Evolutionary conservation across 495 filamentous ascomycete genomes (phyloP).

Genomic region (Penicillium coprophilum): DNA sequence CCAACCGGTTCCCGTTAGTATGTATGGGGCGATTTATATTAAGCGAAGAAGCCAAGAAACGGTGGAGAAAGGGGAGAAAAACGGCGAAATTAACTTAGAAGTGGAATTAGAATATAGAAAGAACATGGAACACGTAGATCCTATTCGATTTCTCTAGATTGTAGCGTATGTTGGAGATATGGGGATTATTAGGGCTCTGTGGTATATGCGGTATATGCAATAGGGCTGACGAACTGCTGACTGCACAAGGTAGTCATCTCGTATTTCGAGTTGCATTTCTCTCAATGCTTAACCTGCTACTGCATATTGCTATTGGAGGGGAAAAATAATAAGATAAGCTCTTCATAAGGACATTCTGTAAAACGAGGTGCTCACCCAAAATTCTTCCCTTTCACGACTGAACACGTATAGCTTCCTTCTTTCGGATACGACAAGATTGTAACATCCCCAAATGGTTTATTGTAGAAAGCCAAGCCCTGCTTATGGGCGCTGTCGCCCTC

Average conservation of each 20-base stretch:
- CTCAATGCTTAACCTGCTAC: background rate
- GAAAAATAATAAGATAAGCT: background rate
- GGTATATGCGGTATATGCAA: too few relatives aligned
- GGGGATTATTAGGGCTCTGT: too few relatives aligned
- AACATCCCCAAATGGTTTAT: constrained; percentile 19
- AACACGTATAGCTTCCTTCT: background rate
- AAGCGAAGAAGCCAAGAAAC: too few relatives aligned
- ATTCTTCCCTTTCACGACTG: background rate
- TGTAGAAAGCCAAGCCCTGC: constrained; percentile 22
- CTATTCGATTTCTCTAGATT: background rate
- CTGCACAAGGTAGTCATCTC: background rate
- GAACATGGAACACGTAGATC: background rate
- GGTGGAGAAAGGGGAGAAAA: too few relatives aligned
- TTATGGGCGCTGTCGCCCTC: constrained; percentile 17
- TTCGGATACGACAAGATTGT: background rate
- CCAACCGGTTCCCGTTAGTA: too few relatives aligned
- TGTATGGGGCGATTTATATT: too few relatives aligned
- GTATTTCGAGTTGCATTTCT: background rate
- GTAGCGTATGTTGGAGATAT: too few relatives aligned
- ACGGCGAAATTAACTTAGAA: background rate
- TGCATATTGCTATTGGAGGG: background rate
- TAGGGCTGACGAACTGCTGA: background rate
- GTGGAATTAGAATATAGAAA: background rate
- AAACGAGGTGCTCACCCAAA: background rate
- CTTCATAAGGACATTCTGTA: background rate